These are phyloP conservation scores for Hypoxylon rickii DNA, from an alignment of 495 filamentous ascomycete species.

Conservation along the genomic window DNA sequence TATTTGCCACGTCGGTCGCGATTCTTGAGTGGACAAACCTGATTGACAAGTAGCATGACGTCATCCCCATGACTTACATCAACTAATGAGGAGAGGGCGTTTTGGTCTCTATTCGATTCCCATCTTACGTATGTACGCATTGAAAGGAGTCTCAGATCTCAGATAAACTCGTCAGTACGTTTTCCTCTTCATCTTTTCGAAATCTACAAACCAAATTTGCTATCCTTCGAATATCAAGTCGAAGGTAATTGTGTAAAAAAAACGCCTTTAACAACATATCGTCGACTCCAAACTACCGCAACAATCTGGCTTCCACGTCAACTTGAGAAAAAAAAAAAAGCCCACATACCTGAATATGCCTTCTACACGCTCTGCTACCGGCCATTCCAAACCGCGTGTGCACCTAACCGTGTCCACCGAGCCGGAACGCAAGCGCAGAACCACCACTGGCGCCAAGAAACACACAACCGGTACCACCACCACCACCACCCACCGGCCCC, in stretches of 20 bases:
- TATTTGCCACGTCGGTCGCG: constrained; percentile 30
- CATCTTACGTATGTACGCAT: constrained; percentile 9
- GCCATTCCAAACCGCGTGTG: constrained; percentile 33
- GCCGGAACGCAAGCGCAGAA: constrained; percentile 35
- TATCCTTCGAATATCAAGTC: too few species aligned
- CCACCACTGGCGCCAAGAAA: constrained; percentile 17
- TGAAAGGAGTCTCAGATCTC: constrained; percentile 2
- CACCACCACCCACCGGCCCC: background rate
- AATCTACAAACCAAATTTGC: too few species aligned
- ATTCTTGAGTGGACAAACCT: constrained; percentile 16
- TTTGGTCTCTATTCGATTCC: too few species aligned
- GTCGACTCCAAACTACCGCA: background rate
- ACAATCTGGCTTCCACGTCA: background rate
- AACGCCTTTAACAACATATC: background rate
- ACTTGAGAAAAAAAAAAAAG: too few species aligned
- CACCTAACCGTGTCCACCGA: constrained; percentile 33
- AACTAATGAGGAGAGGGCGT: constrained; percentile 27
- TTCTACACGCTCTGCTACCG: constrained; percentile 40
- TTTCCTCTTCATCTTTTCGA: too few species aligned
- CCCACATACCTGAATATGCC: constrained; percentile 36
- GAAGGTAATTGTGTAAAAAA: too few species aligned
- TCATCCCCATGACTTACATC: constrained; percentile 15
- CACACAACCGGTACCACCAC: constrained; percentile 13
- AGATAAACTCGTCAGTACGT: too few species aligned
- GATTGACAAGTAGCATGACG: constrained; percentile 32